Base-by-base conservation (phyloP, 2,329 filamentous ascomycete species). In the Cladosporium sp. region DNA sequence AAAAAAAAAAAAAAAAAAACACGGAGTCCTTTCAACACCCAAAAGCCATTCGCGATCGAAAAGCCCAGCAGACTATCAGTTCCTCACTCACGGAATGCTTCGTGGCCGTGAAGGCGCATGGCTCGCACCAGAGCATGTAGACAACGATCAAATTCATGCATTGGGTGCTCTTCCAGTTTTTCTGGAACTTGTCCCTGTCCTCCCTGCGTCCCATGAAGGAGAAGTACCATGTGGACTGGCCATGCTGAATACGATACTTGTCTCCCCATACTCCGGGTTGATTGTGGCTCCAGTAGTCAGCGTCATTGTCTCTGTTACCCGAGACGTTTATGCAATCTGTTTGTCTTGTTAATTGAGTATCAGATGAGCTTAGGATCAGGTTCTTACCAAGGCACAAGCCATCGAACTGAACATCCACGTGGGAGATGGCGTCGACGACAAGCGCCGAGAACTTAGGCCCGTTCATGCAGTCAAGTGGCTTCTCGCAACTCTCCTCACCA, bases 151-250 rank as follows among this genome's bases (percentile, higher is more conserved):
- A 40, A 5, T 7, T 18, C 37, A 40, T 40, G 18, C 37, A n/a
- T 40, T 4, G 8, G 2, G 4, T n/a, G 37, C 37, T 16, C 5
- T 16, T 5, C 16, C 6, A 40, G 1, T 31, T 31, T 1, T 29
- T 29, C 50, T 53, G 26, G 50, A n/a, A n/a, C 0, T 4, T 3
- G 26, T 31, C 14, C 50, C 31, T 31, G 26, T 31, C 31, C 28
- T 67, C 66, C n/a, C 40, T 61, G 16, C 64, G 59, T 8, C 70
- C 69, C 66, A 71, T 65, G 63, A 72, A 78, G 2, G 69, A 73
- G n/a, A 70, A 70, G 62, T 75, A 77, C 75, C 75, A 78, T 0
- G 71, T 72, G 23, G 71, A 66, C 60, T 76, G 62, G 11, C 65
- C 67, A 62, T 78, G 76, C 14, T 53, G 56, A 37, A 75, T 67